Evolutionary conservation across 2,329 filamentous ascomycete species (phyloP).

Genomic region (Pseudogymnoascus sp.): DNA sequence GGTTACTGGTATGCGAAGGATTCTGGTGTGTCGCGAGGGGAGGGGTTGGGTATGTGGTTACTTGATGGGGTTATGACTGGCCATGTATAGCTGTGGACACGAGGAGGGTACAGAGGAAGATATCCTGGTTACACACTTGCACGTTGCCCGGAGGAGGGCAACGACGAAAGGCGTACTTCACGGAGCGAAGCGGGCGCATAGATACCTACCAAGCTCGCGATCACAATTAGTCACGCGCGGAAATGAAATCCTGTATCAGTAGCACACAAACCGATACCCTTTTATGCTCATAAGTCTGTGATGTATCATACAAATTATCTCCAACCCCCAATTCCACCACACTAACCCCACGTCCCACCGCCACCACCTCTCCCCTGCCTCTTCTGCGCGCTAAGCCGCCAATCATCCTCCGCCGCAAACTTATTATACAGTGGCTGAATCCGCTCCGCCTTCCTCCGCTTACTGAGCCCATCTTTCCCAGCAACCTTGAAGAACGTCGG

Average conservation of each 20-base stretch:
- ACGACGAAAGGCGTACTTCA: not conserved
- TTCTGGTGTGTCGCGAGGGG: not conserved
- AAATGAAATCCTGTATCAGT: conserved; percentile 9
- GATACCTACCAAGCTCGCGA: conserved; percentile 1
- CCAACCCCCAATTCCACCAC: not conserved
- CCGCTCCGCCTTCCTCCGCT: conserved; percentile 86
- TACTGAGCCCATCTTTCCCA: conserved; percentile 75
- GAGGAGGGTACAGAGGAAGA: not conserved
- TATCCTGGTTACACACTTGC: conserved; percentile 4
- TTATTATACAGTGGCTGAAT: conserved; percentile 95
- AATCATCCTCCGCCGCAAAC: conserved; percentile 88
- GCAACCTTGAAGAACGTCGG: conserved; percentile 99
- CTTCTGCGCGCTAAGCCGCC: conserved; percentile 83
- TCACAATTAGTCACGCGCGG: conserved; percentile 8
- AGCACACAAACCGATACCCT: not conserved
- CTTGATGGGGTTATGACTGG: conserved; percentile 1
- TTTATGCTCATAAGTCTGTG: conserved; percentile 2
- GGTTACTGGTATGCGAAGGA: not conserved
- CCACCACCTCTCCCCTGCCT: conserved; percentile 77
- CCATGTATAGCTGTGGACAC: conserved; percentile 3
- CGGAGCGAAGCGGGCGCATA: not conserved
- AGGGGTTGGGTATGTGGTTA: not conserved
- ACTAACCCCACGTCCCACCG: conserved; percentile 84
- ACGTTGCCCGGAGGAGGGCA: not conserved
- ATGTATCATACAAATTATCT: not conserved